phyloP scores from a whole-genome alignment of 495 filamentous ascomycete species.

The Letharia columbiana region DNA sequence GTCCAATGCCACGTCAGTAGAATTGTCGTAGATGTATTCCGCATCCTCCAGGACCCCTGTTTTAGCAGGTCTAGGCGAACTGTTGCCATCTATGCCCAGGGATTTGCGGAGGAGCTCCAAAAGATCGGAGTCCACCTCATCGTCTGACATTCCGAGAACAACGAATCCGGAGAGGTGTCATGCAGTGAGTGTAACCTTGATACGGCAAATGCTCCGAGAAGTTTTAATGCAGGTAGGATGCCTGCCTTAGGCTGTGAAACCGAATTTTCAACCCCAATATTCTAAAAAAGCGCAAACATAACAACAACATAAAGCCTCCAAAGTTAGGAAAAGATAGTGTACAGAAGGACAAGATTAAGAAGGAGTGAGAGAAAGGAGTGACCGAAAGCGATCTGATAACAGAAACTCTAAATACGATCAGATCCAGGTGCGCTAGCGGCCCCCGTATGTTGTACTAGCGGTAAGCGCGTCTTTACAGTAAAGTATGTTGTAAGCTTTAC shows the following conservation, averaged over 20 bases:
- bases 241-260: background rate
- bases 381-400: background rate
- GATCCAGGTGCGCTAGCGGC: constrained; percentile 2
- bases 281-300: background rate
- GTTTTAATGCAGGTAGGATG: background rate
- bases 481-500: background rate
- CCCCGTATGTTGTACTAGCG: background rate
- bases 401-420: constrained; percentile 6
- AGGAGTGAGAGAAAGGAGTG: background rate
- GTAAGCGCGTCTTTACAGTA: constrained; percentile 1
- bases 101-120: constrained; percentile 79
- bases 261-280: background rate
- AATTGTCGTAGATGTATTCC: constrained; percentile 82
- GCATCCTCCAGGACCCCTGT: constrained; percentile 77
- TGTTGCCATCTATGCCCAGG: constrained; percentile 50
- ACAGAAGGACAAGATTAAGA: background rate
- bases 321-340: background rate
- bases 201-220: background rate
- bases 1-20: constrained; percentile 83
- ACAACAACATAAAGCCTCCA: background rate
- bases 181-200: background rate
- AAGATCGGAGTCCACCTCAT: constrained; percentile 81
- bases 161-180: background rate
- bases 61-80: constrained; percentile 48
- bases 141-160: constrained; percentile 59